These are phyloP conservation scores for Venturia oleaginea DNA, from an alignment of 2,329 filamentous ascomycete species.

Conservation along the genomic window DNA sequence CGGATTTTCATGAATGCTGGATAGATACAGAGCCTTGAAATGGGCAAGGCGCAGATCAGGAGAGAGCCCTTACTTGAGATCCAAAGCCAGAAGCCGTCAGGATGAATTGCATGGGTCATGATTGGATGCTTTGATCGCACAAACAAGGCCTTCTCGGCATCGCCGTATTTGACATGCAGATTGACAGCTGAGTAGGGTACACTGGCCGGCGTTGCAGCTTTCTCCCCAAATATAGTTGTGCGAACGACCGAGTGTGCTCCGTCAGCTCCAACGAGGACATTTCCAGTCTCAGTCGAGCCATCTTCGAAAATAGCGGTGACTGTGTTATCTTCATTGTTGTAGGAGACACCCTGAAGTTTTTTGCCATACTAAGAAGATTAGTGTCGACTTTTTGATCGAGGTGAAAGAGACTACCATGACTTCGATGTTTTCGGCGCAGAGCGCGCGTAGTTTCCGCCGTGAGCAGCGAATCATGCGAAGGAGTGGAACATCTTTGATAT, in stretches of 20 bases:
- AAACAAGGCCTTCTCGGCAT: constrained; percentile 15
- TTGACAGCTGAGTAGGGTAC: constrained; percentile 15
- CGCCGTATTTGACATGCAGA: constrained; percentile 13
- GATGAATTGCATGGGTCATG: constrained; percentile 26
- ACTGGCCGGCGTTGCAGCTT: background rate
- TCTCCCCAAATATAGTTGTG: constrained; percentile 1
- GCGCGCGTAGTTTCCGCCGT: constrained; percentile 28
- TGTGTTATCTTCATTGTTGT: constrained; percentile 20
- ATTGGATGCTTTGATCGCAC: constrained; percentile 22
- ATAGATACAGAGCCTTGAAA: constrained; percentile 18
- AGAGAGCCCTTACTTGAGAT: constrained; percentile 13
- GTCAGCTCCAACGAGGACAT: constrained; percentile 28
- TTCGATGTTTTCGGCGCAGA: constrained; percentile 28
- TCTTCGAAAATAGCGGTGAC: constrained; percentile 27
- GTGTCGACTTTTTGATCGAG: background rate
- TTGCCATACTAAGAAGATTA: constrained; percentile 26
- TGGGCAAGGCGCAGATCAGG: background rate
- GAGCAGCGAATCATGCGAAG: constrained; percentile 28
- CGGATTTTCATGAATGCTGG: constrained; percentile 13
- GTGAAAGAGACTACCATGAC: constrained; percentile 19
- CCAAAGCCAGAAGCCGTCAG: constrained; percentile 20
- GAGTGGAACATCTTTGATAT: constrained; percentile 18
- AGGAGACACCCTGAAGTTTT: constrained; percentile 26
- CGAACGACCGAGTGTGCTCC: constrained; percentile 22
- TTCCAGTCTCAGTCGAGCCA: constrained; percentile 21